Evolutionary conservation across 768 basidiomycete species (phyloP).

Genomic region (Xerocomus spinulosus): DNA sequence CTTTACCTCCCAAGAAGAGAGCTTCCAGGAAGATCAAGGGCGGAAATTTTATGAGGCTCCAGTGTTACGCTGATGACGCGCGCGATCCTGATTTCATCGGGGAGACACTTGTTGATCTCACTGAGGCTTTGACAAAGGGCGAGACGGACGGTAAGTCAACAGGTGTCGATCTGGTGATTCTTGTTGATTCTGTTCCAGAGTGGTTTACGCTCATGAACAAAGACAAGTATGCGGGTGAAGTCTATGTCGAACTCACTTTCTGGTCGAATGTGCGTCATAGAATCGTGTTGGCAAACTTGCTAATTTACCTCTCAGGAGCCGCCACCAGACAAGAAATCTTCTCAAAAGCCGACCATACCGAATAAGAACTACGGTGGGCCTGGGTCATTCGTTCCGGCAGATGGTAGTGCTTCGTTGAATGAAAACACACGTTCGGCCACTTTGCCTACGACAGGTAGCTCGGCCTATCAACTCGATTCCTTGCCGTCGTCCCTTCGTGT

Average conservation of each 20-base stretch:
- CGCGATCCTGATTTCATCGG: constrained; percentile 96
- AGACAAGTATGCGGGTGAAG: constrained; percentile 91
- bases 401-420: constrained; percentile 26
- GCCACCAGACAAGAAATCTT: constrained; percentile 64
- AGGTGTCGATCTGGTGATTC: background rate
- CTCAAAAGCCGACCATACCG: constrained; percentile 45
- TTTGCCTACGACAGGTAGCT: constrained; percentile 21
- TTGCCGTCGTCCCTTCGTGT: constrained; percentile 57
- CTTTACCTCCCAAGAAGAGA: constrained; percentile 62
- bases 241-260: constrained; percentile 95
- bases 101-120: constrained; percentile 82
- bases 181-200: constrained; percentile 47
- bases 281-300: background rate
- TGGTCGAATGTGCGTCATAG: constrained; percentile 75
- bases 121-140: constrained; percentile 87
- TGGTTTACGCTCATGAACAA: constrained; percentile 92
- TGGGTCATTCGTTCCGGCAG: constrained; percentile 64
- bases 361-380: constrained; percentile 73
- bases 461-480: constrained; percentile 41
- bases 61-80: constrained; percentile 92
- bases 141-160: constrained; percentile 84
- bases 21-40: constrained; percentile 55
- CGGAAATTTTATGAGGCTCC: constrained; percentile 69
- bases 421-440: constrained; percentile 15
- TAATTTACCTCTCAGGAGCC: constrained; percentile 51